Conservation (phyloP, 2,329 filamentous ascomycete species). For the Nothopassalora personata region DNA sequence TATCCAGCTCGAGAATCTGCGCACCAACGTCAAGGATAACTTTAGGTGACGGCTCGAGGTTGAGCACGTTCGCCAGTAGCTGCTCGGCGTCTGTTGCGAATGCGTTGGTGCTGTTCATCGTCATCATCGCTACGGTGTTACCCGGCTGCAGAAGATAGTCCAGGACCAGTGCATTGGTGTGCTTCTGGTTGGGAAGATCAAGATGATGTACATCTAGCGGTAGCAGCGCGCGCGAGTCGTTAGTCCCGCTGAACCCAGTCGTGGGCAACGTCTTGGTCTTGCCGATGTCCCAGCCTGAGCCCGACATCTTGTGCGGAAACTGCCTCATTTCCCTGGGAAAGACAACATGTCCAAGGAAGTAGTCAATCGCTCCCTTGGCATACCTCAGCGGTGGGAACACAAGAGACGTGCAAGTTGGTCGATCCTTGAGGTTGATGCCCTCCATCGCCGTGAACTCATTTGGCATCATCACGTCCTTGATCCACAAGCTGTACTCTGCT, state of each 20-base stretch:
- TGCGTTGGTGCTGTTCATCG: neutral
- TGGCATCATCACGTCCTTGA: constrained; percentile 16
- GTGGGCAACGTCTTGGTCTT: constrained; percentile 48
- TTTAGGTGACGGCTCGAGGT: constrained; percentile 38
- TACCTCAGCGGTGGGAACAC: constrained; percentile 44
- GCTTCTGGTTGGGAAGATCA: constrained; percentile 52
- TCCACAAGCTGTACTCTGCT: constrained; percentile 26
- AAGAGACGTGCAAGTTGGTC: constrained; percentile 15
- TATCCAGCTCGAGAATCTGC: constrained; percentile 60
- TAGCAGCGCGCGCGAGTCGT: constrained; percentile 56
- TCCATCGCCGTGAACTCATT: constrained; percentile 16
- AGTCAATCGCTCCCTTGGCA: constrained; percentile 55
- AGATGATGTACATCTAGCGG: constrained; percentile 58
- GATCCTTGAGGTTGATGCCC: constrained; percentile 28
- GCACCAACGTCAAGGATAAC: constrained; percentile 69
- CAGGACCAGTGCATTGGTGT: constrained; percentile 62
- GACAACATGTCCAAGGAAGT: constrained; percentile 61
- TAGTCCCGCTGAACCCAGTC: constrained; percentile 68
- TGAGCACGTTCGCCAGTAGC: constrained; percentile 45
- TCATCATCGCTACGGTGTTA: constrained; percentile 36
- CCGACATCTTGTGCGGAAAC: constrained; percentile 58
- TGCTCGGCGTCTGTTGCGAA: constrained; percentile 14
- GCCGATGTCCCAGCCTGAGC: constrained; percentile 65
- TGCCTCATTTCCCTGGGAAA: constrained; percentile 62
- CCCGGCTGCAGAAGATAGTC: constrained; percentile 50